Percentiles rank a stretch among this genome's conserved stretches.
These are phyloP conservation scores for Candida succiphila DNA, from an alignment of 805 yeast genomes.

Conservation along the genomic window DNA sequence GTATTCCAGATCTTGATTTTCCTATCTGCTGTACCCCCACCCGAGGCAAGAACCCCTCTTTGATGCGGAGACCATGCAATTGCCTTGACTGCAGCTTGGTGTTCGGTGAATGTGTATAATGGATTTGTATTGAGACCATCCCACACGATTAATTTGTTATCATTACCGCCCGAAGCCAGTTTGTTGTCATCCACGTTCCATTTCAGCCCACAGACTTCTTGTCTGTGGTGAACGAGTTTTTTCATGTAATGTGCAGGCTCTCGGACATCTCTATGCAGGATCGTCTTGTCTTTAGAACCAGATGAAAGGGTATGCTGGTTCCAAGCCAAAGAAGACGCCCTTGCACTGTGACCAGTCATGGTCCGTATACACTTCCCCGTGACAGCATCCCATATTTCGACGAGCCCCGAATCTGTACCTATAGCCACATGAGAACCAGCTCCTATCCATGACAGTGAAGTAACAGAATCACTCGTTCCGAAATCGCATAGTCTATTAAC, in stretches of 20 bases:
- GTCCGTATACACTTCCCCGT: slow-evolving; percentile 75
- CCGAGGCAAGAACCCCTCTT: slow-evolving; percentile 85
- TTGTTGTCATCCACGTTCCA: slow-evolving; percentile 92
- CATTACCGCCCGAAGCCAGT: slow-evolving; percentile 93
- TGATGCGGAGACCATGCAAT: slow-evolving; percentile 98
- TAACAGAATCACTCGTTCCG: slow-evolving; percentile 53
- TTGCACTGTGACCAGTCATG: slow-evolving; percentile 80
- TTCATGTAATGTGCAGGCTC: slow-evolving; percentile 73
- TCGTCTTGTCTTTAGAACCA: slow-evolving; percentile 79
- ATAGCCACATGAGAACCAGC: slow-evolving; percentile 91
- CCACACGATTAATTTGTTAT: slow-evolving; percentile 80
- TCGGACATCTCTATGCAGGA: slow-evolving; percentile 86
- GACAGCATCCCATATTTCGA: slow-evolving; percentile 92
- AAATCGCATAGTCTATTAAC: slow-evolving; percentile 76
- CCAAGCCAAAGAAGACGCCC: slow-evolving; percentile 91
- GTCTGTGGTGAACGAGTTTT: slow-evolving; percentile 63
- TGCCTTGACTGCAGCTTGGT: slow-evolving; percentile 93
- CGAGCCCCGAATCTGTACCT: slow-evolving; percentile 79
- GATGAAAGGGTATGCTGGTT: slow-evolving; percentile 81
- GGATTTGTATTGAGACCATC: slow-evolving; percentile 69
- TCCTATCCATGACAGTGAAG: slow-evolving; percentile 88
- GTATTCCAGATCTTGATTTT: slow-evolving; percentile 90
- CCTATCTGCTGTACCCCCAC: slow-evolving; percentile 96
- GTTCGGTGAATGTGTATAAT: slow-evolving; percentile 65
- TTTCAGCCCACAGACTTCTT: slow-evolving; percentile 92